Evolutionary conservation across 176 grass and related monocot species (phyloP).

Genomic region (Panicum miliaceum): DNA sequence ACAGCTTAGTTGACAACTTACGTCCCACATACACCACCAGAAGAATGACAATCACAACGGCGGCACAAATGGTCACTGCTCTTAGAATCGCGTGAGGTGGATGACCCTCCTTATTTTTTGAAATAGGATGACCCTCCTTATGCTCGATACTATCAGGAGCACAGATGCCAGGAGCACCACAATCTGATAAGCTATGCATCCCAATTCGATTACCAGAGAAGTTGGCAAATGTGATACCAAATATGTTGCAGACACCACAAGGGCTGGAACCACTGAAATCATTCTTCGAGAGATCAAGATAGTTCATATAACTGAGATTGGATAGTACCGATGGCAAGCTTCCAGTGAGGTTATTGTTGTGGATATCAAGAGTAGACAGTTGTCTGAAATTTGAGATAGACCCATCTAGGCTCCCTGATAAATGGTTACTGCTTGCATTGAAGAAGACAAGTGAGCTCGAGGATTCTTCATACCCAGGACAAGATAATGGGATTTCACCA

Average conservation of each 20-base stretch:
- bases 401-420: slow-evolving; percentile 55
- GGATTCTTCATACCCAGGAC: slow-evolving; percentile 18
- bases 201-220: slow-evolving; percentile 67
- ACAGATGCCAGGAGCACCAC: slow-evolving; percentile 46
- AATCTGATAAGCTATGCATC: slow-evolving; percentile 53
- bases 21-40: slow-evolving; percentile 49
- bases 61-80: slow-evolving; percentile 36
- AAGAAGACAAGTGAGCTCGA: slow-evolving; percentile 56
- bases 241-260: slow-evolving; percentile 66
- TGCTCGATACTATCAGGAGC: slow-evolving; percentile 31
- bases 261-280: slow-evolving; percentile 66
- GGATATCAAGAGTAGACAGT: slow-evolving; percentile 75
- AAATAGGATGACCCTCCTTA: slow-evolving; percentile 26
- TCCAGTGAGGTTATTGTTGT: slow-evolving; percentile 69
- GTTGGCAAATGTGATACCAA: slow-evolving; percentile 59
- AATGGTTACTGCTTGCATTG: slow-evolving; percentile 80
- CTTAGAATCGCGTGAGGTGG: slow-evolving; percentile 34
- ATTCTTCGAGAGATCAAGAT: slow-evolving; percentile 85
- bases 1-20: slow-evolving; percentile 39
- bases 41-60: slow-evolving; percentile 33
- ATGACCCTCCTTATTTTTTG: slow-evolving; percentile 23
- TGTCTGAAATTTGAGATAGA: slow-evolving; percentile 75
- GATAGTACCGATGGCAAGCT: slow-evolving; percentile 63
- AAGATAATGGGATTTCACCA: slow-evolving; percentile 60
- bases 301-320: slow-evolving; percentile 56